Evolutionary conservation across 345 rosid species (phyloP).

Genomic region (Eucalyptus guilfoylei): DNA sequence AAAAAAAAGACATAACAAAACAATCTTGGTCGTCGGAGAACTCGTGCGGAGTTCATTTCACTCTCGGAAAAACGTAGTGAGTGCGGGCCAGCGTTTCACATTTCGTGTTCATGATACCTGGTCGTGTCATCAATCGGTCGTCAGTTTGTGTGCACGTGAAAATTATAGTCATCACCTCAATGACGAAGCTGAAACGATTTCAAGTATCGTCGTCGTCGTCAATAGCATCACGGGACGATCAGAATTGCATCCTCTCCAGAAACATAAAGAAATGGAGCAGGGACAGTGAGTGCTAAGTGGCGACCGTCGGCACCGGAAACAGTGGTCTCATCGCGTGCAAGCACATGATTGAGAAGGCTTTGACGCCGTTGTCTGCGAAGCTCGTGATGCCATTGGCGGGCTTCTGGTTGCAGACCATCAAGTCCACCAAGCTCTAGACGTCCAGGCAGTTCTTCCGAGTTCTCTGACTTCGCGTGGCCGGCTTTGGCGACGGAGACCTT

Average conservation of each 20-base stretch:
- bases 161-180: background rate
- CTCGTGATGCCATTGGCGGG: conserved; percentile 11
- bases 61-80: background rate
- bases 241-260: background rate
- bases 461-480: conserved; percentile 29
- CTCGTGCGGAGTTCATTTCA: background rate
- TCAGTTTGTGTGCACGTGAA: background rate
- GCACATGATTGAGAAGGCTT: conserved; percentile 11
- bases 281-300: background rate
- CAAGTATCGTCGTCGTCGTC: background rate
- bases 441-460: conserved; percentile 11
- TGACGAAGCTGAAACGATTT: background rate
- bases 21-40: background rate
- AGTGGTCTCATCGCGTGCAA: conserved; percentile 24
- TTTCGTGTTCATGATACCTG: background rate
- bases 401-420: conserved; percentile 12
- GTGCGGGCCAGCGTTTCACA: background rate
- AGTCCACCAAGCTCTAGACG: conserved; percentile 20
- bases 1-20: no score
- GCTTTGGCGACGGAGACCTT: background rate
- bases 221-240: background rate
- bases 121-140: background rate
- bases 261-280: background rate
- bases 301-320: conserved; percentile 21
- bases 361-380: conserved; percentile 9